A percentile compares a stretch with the other conserved stretches of the same genome.
Conservation (phyloP, 768 basidiomycete species). For the Agrocybe praecox region DNA sequence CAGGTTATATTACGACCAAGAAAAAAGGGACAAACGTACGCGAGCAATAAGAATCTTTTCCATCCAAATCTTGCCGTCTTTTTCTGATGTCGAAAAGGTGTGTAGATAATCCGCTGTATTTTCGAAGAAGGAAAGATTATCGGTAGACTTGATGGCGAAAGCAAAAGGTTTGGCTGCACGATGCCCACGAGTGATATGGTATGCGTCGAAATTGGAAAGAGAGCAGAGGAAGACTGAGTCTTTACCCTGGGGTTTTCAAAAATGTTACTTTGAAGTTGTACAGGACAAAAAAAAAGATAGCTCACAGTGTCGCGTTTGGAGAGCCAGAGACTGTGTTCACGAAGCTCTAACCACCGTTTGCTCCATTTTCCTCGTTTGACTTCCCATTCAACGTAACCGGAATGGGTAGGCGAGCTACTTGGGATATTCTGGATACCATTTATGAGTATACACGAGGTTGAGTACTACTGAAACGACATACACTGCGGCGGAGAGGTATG, state of each 20-base stretch:
- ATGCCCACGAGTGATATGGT: constrained; percentile 72
- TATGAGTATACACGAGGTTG: too few species aligned
- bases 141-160: constrained; percentile 88
- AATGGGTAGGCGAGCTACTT: constrained; percentile 46
- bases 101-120: constrained; percentile 88
- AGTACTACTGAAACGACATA: constrained; percentile 36
- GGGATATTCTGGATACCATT: constrained; percentile 37
- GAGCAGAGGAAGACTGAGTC: constrained; percentile 84
- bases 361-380: constrained; percentile 93
- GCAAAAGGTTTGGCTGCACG: constrained; percentile 85
- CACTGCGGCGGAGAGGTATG: constrained; percentile 56
- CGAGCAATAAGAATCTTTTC: constrained; percentile 81
- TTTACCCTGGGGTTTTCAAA: constrained; percentile 59
- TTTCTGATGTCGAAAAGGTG: constrained; percentile 76
- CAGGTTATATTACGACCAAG: constrained; percentile 11
- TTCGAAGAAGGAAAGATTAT: constrained; percentile 86
- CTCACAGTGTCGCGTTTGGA: constrained; percentile 88
- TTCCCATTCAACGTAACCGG: constrained; percentile 85
- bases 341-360: constrained; percentile 86
- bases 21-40: constrained; percentile 46
- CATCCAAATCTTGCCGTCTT: constrained; percentile 78
- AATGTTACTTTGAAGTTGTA: constrained; percentile 6
- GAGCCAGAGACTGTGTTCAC: constrained; percentile 84
- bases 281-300: constrained; percentile 9
- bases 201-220: constrained; percentile 88